Evolutionary conservation across 1,139 yeast genomes (phyloP).

Genomic region (Yarrowia galli): DNA sequence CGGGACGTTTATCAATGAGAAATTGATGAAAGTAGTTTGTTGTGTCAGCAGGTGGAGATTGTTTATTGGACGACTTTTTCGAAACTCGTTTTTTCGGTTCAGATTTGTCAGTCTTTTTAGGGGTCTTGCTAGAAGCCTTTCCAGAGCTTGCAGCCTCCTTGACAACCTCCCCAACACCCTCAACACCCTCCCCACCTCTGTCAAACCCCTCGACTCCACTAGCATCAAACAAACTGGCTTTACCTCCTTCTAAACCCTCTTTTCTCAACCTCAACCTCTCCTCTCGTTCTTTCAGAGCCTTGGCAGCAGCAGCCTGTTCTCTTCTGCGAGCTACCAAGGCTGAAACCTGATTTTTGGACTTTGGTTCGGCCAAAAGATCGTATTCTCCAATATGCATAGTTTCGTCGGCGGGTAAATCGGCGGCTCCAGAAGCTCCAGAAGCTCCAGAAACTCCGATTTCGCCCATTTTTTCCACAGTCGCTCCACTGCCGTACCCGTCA

Average conservation of each 20-base stretch:
- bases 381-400: conserved; percentile 6
- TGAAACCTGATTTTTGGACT: background rate
- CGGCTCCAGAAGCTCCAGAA: background rate
- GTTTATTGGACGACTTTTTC: too few relatives aligned
- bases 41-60: too few relatives aligned
- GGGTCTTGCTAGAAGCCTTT: too few relatives aligned
- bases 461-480: conserved; percentile 3
- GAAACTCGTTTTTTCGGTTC: too few relatives aligned
- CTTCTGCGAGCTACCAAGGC: background rate
- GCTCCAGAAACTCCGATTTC: background rate
- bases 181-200: too few relatives aligned
- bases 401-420: background rate
- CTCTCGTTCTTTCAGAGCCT: background rate
- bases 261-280: background rate
- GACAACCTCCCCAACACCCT: too few relatives aligned
- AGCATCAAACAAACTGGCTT: background rate
- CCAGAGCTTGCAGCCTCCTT: too few relatives aligned
- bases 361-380: background rate
- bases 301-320: background rate
- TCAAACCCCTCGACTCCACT: background rate
- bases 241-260: background rate
- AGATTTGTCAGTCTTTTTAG: too few relatives aligned
- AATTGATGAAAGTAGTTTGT: too few relatives aligned
- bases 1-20: too few relatives aligned
- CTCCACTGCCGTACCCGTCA: background rate